These are phyloP conservation scores for Saxophila tyrrhenica DNA, from an alignment of 495 filamentous ascomycete species.

Conservation along the genomic window DNA sequence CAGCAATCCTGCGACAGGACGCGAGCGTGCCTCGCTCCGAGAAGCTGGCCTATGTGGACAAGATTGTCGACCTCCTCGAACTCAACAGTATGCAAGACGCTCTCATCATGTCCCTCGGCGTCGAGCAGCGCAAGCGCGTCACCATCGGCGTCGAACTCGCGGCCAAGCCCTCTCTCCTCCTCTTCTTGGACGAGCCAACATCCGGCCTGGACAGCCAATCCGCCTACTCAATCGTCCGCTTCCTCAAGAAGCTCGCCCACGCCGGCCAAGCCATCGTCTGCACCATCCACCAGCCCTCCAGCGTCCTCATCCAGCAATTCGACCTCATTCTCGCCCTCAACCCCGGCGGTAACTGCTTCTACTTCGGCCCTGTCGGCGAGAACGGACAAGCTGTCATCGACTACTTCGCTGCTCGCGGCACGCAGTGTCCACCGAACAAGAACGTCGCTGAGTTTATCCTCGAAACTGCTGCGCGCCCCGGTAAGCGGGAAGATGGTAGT, in stretches of 20 bases:
- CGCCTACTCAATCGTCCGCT: conserved; percentile 70
- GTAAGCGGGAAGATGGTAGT: conserved; percentile 39
- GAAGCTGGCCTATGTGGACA: conserved; percentile 34
- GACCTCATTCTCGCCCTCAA: conserved; percentile 65
- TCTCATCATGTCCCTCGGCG: conserved; percentile 42
- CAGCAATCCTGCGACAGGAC: conserved; percentile 52
- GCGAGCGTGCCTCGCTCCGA: conserved; percentile 33
- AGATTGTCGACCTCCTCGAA: conserved; percentile 33
- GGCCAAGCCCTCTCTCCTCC: conserved; percentile 66
- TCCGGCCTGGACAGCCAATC: conserved; percentile 78
- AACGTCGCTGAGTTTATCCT: conserved; percentile 84
- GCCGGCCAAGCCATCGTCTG: conserved; percentile 68
- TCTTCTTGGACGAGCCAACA: conserved; percentile 77
- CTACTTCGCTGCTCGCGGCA: conserved; percentile 55
- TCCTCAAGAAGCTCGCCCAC: conserved; percentile 69
- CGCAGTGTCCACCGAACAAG: conserved; percentile 48
- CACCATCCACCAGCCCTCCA: conserved; percentile 72
- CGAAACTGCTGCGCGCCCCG: conserved; percentile 59
- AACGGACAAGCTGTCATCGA: conserved; percentile 50
- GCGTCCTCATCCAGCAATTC: conserved; percentile 62
- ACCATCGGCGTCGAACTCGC: conserved; percentile 91
- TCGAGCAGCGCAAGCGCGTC: conserved; percentile 59
- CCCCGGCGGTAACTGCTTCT: conserved; percentile 59
- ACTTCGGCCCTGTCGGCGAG: conserved; percentile 60
- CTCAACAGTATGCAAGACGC: conserved; percentile 32